Percentiles rank a stretch among this genome's conserved stretches.
Evolutionary conservation across 129 eudicot species (phyloP).

Genomic region (sunflower (Helianthus annuus)): HanXRQr2.0-SUNRISE NC_035433.2:105806941-105807440

Average conservation of each 20-base stretch:
- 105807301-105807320: constrained; percentile 55
- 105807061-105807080: background rate
- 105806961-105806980: background rate
- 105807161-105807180: constrained; percentile 99
- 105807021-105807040: background rate
- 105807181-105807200: constrained; percentile 77
- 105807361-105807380: constrained; percentile 97
- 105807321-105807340: constrained; percentile 85
- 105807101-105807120: constrained; percentile 90
- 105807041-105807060: background rate
- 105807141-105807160: constrained; percentile 99
- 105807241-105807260: constrained; percentile 1
- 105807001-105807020: too few species aligned
- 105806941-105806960: background rate
- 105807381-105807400: constrained; percentile 92
- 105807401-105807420: constrained; percentile 95
- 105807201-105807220: constrained; percentile 98
- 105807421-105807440: constrained; percentile 22
- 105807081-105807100: constrained; percentile 73
- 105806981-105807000: background rate
- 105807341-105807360: constrained; percentile 89
- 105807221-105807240: constrained; percentile 63
- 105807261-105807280: background rate
- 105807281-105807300: background rate
- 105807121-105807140: constrained; percentile 94